Conservation (phyloP, 352 stramenopile genomes). For the Pythium oligandrum region DNA sequence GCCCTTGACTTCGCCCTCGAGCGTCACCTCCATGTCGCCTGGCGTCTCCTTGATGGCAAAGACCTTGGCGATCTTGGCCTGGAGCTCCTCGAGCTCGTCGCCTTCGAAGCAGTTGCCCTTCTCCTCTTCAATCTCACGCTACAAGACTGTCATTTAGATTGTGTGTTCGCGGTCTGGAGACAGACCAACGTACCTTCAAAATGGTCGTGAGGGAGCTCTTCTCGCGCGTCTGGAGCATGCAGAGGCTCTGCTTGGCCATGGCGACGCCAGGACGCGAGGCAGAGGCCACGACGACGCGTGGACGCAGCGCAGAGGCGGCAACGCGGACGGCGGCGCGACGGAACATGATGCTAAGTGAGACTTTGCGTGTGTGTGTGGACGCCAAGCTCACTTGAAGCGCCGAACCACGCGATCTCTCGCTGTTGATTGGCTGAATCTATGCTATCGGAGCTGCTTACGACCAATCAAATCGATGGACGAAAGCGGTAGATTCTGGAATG, state of each 20-base stretch:
- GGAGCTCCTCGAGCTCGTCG: slow-evolving; percentile 64
- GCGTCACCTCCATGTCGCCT: slow-evolving; percentile 61
- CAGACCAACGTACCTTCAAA: slow-evolving; percentile 22
- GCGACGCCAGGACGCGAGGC: slow-evolving; percentile 13
- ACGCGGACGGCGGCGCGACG: slow-evolving; percentile 14
- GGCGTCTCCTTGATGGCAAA: slow-evolving; percentile 60
- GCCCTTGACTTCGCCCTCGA: slow-evolving; percentile 43
- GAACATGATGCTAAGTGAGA: slow-evolving; percentile 16
- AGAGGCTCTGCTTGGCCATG: slow-evolving; percentile 14
- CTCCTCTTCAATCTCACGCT: slow-evolving; percentile 77
- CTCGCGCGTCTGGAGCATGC: slow-evolving; percentile 40
- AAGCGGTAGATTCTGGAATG: slow-evolving; percentile 7
- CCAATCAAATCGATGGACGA: slow-evolving; percentile 6
- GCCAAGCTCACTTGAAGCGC: slow-evolving; percentile 9
- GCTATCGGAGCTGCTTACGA: neutral
- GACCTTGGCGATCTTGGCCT: slow-evolving; percentile 56
- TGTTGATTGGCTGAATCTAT: slow-evolving; percentile 11
- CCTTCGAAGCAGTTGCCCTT: slow-evolving; percentile 83
- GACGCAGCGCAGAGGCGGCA: slow-evolving; percentile 9
- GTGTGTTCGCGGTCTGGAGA: no score
- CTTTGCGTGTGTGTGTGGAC: slow-evolving; percentile 2
- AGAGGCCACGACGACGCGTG: slow-evolving; percentile 21
- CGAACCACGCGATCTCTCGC: slow-evolving; percentile 9
- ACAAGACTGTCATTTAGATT: neutral
- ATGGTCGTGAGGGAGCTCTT: slow-evolving; percentile 46